Evolutionary conservation across 805 yeast species (phyloP).

Genomic region (Hanseniaspora mollemarum): DNA sequence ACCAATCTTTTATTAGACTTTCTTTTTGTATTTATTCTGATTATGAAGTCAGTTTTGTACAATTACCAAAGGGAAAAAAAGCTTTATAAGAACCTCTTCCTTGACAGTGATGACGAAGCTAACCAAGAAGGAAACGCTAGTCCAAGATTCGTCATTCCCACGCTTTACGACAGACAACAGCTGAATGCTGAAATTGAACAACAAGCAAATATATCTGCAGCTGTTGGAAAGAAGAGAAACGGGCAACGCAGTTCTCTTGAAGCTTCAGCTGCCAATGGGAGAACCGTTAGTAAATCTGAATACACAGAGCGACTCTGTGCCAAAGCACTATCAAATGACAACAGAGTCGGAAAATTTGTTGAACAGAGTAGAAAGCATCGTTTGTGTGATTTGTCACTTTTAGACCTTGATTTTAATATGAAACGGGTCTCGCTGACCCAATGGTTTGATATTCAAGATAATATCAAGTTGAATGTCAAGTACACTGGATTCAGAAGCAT

Average conservation of each 20-base stretch:
- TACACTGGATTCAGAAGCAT: slow-evolving; percentile 40
- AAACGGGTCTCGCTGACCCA: not conserved
- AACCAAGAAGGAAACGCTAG: not conserved
- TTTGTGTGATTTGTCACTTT: not conserved
- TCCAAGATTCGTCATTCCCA: not conserved
- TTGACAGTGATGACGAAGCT: not conserved
- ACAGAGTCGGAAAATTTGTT: not conserved
- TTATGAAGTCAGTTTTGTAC: no score
- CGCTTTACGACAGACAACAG: not conserved
- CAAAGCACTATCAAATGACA: not conserved
- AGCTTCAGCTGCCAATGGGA: not conserved
- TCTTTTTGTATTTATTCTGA: not conserved
- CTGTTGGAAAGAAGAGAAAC: not conserved
- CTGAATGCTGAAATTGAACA: not conserved
- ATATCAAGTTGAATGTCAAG: slow-evolving; percentile 25
- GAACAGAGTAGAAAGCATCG: not conserved
- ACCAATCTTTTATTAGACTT: not conserved
- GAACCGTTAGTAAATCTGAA: not conserved
- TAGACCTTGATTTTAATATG: not conserved
- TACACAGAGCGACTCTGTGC: not conserved
- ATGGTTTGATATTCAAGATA: not conserved
- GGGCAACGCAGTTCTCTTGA: not conserved
- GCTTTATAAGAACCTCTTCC: not conserved
- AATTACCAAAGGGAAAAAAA: not conserved
- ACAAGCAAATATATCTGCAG: not conserved